These are phyloP conservation scores for Rhododendron ovatum DNA, from an alignment of 148 eudicot species.

Conservation along the genomic window DNA sequence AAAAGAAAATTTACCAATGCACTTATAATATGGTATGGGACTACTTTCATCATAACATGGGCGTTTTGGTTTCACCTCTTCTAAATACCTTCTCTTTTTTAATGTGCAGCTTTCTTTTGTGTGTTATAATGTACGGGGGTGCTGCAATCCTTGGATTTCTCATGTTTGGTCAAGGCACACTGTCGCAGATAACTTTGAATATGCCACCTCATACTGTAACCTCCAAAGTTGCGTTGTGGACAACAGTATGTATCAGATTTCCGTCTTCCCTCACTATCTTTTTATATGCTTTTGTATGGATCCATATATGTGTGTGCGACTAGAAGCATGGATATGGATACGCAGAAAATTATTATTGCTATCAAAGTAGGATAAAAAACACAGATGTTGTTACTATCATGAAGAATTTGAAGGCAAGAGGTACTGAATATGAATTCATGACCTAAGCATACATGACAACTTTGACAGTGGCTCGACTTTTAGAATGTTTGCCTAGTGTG, in stretches of 20 bases:
- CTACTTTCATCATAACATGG: background rate
- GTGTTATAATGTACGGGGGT: slow-evolving; percentile 64
- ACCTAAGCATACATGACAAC: too few species aligned
- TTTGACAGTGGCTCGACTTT: too few species aligned
- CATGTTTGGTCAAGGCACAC: slow-evolving; percentile 75
- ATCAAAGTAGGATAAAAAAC: too few species aligned
- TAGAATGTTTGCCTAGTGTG: too few species aligned
- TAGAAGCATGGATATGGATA: too few species aligned
- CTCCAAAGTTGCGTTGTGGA: slow-evolving; percentile 77
- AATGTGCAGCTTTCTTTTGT: slow-evolving; percentile 61
- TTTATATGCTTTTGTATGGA: background rate
- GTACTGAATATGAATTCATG: too few species aligned
- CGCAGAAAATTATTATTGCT: background rate
- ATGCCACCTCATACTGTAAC: slow-evolving; percentile 55
- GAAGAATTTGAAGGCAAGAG: too few species aligned
- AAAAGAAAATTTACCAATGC: slow-evolving; percentile 74
- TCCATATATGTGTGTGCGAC: background rate
- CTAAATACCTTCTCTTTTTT: slow-evolving; percentile 8
- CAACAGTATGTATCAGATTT: slow-evolving; percentile 51
- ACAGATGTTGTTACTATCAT: too few species aligned
- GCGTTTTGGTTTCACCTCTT: background rate
- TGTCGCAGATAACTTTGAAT: slow-evolving; percentile 82
- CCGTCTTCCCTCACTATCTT: background rate
- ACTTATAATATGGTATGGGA: slow-evolving; percentile 39
- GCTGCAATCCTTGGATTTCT: slow-evolving; percentile 79